Evolutionary conservation across 805 yeast species (phyloP), one percentile per base, ranked within the genome.

Genomic region (Cyberlindnera saturnus): DNA sequence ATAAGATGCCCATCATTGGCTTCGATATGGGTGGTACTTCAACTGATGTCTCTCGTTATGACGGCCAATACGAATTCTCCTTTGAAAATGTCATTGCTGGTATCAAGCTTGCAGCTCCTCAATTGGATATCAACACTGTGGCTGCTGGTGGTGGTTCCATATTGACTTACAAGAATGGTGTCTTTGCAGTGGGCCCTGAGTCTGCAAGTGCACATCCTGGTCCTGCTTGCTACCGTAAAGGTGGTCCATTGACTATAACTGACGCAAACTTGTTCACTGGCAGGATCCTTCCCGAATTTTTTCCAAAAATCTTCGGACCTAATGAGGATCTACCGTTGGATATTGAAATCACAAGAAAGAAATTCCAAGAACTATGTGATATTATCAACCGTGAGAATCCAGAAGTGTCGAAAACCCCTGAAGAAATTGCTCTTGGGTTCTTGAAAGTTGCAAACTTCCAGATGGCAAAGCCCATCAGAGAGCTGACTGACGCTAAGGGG

Each of bases 161-260:
- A 8, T 46, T 65, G 30, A 50, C 53, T 30, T 65, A 59, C 43
- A 53, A 56, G 42, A 63, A 64, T 38, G 69, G 69, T 20, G 56
- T 63, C 13, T 70, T 70, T 48, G 63, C 61, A 18, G 75, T 70
- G 29, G 75, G 75, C 11, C 75, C 75, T 6, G 74, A 71, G 49
- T 67, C 73, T 34, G 74, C 75, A 4, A 61, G 70, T 40, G 66
- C 74, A 5, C 70, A 71, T 45, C 75, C 75, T 5, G 75, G 75
- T 20, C 75, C 75, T 16, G 73, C 74, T 16, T 70, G 74, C 51
- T 71, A 71, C 46, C 57, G 73, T 47, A 71, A 71, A 50, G 72
- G 72, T 32, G 75, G 75, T 17, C 75, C 75, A 6, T 56, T 71
- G 41, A 71, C 75, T 1, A 63, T 71, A 31, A 71, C 75, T 3